Evolutionary conservation across 2,329 filamentous ascomycete genomes (phyloP).

Genomic region (Fusarium sp.): DNA sequence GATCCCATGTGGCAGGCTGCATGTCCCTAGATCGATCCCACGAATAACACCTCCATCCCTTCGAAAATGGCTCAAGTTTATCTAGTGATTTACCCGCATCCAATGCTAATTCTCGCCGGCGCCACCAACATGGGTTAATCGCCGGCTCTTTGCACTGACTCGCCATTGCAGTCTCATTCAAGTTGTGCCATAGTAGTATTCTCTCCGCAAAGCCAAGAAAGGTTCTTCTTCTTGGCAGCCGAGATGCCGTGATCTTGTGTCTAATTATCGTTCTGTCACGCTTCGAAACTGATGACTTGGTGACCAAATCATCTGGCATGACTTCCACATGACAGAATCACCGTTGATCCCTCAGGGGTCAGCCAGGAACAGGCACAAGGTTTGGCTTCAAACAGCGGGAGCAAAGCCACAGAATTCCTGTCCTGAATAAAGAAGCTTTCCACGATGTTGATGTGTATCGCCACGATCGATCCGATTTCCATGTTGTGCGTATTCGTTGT

Average conservation of each 20-base stretch:
- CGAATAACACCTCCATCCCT: conserved; percentile 9
- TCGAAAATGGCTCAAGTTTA: conserved; percentile 21
- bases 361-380: conserved; percentile 28
- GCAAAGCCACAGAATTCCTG: conserved; percentile 30
- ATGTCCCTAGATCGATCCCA: conserved; percentile 18
- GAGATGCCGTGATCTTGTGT: conserved; percentile 28
- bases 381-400: conserved; percentile 16
- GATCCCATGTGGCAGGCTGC: conserved; percentile 30
- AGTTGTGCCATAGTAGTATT: not conserved
- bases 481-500: not conserved
- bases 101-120: conserved; percentile 1
- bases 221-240: conserved; percentile 25
- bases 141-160: conserved; percentile 21
- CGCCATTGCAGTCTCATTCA: not conserved
- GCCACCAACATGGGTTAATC: conserved; percentile 20
- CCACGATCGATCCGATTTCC: not conserved
- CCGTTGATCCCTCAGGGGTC: not conserved
- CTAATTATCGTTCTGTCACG: not conserved
- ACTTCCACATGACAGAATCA: not conserved
- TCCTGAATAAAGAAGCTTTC: not conserved
- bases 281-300: not conserved
- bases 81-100: conserved; percentile 16
- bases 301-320: not conserved
- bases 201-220: conserved; percentile 9
- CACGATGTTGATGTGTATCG: not conserved